Conservation (phyloP, 176 grass and related monocot species). For the Avena atlantica region DNA sequence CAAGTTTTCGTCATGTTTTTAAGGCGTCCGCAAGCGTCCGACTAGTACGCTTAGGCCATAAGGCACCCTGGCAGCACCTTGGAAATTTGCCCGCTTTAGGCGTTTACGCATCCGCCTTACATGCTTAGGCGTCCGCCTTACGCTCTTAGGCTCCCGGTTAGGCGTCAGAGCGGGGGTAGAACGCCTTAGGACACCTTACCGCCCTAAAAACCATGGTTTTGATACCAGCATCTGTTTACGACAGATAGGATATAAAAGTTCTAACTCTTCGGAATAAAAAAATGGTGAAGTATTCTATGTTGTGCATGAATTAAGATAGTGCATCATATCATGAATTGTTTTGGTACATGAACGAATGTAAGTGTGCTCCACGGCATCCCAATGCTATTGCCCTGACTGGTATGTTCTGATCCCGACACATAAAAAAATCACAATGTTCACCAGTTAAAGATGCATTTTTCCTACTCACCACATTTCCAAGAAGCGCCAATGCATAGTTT, state of each 20-base stretch:
- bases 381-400: background rate
- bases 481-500: constrained; percentile 53
- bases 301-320: constrained; percentile 10
- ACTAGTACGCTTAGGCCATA: too few relatives aligned
- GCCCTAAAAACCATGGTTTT: background rate
- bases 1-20: too few relatives aligned
- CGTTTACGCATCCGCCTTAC: too few relatives aligned
- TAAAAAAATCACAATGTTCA: background rate
- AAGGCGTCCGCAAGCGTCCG: too few relatives aligned
- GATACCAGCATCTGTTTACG: background rate
- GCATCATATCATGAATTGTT: background rate
- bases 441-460: constrained; percentile 26
- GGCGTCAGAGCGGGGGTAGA: too few relatives aligned
- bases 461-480: constrained; percentile 58
- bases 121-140: too few relatives aligned
- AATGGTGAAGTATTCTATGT: background rate
- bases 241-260: constrained; percentile 6
- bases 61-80: too few relatives aligned
- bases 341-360: background rate
- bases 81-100: too few relatives aligned
- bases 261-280: background rate
- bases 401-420: background rate
- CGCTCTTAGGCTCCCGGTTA: too few relatives aligned
- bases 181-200: too few relatives aligned
- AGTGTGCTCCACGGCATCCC: background rate